Percentiles rank a stretch among this genome's conserved stretches.
Evolutionary conservation across 2,329 filamentous ascomycete species (phyloP).

Genomic region (Neurospora sp.): DNA sequence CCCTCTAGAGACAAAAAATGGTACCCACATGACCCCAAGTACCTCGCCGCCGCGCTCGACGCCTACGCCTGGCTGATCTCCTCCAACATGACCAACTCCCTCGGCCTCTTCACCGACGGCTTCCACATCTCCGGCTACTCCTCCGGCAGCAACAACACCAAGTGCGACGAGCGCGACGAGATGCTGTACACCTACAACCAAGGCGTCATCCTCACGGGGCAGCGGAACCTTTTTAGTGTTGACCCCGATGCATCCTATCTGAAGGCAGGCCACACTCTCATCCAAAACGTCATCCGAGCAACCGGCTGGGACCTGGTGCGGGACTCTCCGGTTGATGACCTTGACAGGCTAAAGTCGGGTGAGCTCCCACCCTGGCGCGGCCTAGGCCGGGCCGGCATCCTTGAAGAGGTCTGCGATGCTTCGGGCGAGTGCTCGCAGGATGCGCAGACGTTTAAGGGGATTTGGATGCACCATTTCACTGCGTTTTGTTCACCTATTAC

Average conservation of each 20-base stretch:
- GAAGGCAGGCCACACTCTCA: conserved; percentile 67
- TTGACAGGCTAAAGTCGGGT: conserved; percentile 19
- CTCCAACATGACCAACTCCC: conserved; percentile 70
- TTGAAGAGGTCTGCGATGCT: conserved; percentile 79
- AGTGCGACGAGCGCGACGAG: conserved; percentile 72
- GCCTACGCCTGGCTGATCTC: conserved; percentile 72
- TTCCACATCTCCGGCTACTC: conserved; percentile 70
- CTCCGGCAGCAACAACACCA: conserved; percentile 51
- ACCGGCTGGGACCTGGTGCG: conserved; percentile 60
- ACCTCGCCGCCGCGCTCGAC: conserved; percentile 63
- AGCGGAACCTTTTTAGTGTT: conserved; percentile 68
- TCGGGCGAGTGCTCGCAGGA: conserved; percentile 69
- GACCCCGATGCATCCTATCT: conserved; percentile 66
- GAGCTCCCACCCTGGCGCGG: conserved; percentile 55
- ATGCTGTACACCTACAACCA: conserved; percentile 97
- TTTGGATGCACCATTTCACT: conserved; percentile 84
- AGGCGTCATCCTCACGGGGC: conserved; percentile 75
- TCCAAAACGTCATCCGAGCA: conserved; percentile 63
- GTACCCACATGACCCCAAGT: conserved; percentile 43
- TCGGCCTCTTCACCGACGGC: conserved; percentile 75
- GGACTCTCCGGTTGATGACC: conserved; percentile 32
- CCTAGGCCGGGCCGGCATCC: conserved; percentile 66
- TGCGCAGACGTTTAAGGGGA: conserved; percentile 84
- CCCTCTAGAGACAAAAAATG: conserved; percentile 24
- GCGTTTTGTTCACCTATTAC: conserved; percentile 57